Base-by-base conservation (phyloP, 225 moss, liverwort and hornwort species). In the Thuidium tamariscinum region DNA sequence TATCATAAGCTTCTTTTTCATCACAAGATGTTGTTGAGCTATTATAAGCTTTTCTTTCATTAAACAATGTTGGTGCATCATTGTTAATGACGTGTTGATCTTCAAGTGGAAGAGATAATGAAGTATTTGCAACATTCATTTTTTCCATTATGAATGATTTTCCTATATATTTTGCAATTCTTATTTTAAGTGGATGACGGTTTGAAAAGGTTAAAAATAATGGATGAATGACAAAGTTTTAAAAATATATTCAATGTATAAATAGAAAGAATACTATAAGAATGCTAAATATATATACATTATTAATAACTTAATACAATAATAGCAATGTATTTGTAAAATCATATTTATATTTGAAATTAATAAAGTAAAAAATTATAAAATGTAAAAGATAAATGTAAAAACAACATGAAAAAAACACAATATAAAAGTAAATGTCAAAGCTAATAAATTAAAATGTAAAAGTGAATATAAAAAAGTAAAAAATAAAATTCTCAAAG, bases 41-140 rank as follows among this genome's bases (percentile, higher is more conserved):
- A 41, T 69, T 1, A 10, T 17, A 72, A 72, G 9, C 10, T 71
- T 44, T 0, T 26, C 16, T 70, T 71, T 46, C 30, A 72, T 46
- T 1, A 30, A 4, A 32, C 30, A 48, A 72, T 19, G 6, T 74
- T 20, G 12, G 32, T 4, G 32, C 0, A 1, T 49, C 20, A 30
- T 73, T 32, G 2, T 48, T 74, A 21, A 34, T 51, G 34, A 74
- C 8, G n/a, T 22, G 0, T n/a, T 3, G 8, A 52, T 74, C 74
- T 74, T 52, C 5, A 13, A n/a, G 3, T 0, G 0, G 8, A 22
- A 22, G 8, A 3, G 12, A 14, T 5, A 51, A 9, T 0, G 0
- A 75, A 75, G 23, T 52, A 52, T n/a, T 52, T 52, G 8, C 23
- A 74, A 14, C n/a, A 52, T n/a, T 74, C 14, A n/a, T 74, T 22